A percentile compares a stretch with the other conserved stretches of the same genome.
Evolutionary conservation across 2,329 filamentous ascomycete species (phyloP).

Genomic region (Colletotrichum cereale): DNA sequence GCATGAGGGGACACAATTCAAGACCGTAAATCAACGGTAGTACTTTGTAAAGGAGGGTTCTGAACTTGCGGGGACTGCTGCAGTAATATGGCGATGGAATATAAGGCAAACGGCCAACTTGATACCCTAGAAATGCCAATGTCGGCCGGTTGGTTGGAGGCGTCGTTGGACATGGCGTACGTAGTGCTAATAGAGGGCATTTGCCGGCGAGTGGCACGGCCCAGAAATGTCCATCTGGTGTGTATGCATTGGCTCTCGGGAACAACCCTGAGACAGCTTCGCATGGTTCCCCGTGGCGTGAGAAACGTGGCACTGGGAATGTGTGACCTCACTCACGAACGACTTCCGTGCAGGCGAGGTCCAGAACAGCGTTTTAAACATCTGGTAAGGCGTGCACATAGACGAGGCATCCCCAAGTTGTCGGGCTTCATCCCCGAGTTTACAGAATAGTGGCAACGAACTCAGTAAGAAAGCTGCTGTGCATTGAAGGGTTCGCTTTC

Average conservation of each 20-base stretch:
- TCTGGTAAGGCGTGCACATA: too few species aligned
- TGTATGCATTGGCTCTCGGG: conserved; percentile 8
- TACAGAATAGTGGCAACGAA: background rate
- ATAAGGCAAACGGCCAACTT: conserved; percentile 1
- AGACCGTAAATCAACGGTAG: background rate
- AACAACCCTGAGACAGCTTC: conserved; percentile 16
- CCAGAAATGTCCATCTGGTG: conserved; percentile 7
- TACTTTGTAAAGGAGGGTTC: background rate
- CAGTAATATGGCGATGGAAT: background rate
- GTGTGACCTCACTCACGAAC: background rate
- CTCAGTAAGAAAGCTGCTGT: background rate
- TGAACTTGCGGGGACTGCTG: background rate
- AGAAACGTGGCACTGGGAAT: background rate
- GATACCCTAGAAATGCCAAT: conserved; percentile 19
- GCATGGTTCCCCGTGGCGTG: background rate
- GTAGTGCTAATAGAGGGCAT: conserved; percentile 10
- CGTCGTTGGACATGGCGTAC: background rate
- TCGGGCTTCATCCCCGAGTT: background rate
- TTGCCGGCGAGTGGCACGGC: conserved; percentile 8
- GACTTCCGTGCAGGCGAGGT: background rate
- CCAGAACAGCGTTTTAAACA: background rate
- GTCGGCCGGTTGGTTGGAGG: background rate
- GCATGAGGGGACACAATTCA: background rate
- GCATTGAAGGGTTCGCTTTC: background rate
- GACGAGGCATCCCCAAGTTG: background rate